These are phyloP conservation scores for Dittrichia graveolens DNA, from an alignment of 129 eudicot species.

Conservation along the genomic window DNA sequence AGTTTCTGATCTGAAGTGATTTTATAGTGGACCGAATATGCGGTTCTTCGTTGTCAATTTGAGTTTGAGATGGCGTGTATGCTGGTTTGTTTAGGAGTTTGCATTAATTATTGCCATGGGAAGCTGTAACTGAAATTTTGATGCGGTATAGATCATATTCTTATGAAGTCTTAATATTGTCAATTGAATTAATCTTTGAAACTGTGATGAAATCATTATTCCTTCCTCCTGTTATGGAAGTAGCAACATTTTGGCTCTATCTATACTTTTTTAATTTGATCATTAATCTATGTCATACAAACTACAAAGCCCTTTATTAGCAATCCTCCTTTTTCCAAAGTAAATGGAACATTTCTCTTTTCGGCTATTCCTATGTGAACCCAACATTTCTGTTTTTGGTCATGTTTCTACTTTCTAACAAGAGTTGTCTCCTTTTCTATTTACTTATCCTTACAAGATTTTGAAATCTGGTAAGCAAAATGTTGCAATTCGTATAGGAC, in stretches of 20 bases:
- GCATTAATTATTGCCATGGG: slow-evolving; percentile 12
- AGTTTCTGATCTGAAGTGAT: slow-evolving; percentile 15
- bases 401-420: not conserved
- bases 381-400: not conserved
- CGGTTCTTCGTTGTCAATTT: slow-evolving; percentile 7
- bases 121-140: slow-evolving; percentile 18
- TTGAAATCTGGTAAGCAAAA: not conserved
- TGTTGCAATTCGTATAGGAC: not conserved
- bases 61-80: slow-evolving; percentile 25
- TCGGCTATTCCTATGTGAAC: not conserved
- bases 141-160: slow-evolving; percentile 9
- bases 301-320: not conserved
- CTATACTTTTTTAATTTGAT: not conserved
- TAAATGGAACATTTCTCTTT: not conserved
- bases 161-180: not conserved
- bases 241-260: slow-evolving; percentile 13
- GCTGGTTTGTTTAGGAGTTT: slow-evolving; percentile 19
- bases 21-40: not conserved
- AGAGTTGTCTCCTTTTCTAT: not conserved
- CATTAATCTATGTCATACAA: not conserved
- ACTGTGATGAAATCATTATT: slow-evolving; percentile 6
- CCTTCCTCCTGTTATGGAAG: not conserved
- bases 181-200: slow-evolving; percentile 19
- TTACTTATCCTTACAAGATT: not conserved
- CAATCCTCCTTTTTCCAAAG: not conserved